Conservation (phyloP, 768 basidiomycete genomes). For the Clavaria fumosa region DNA sequence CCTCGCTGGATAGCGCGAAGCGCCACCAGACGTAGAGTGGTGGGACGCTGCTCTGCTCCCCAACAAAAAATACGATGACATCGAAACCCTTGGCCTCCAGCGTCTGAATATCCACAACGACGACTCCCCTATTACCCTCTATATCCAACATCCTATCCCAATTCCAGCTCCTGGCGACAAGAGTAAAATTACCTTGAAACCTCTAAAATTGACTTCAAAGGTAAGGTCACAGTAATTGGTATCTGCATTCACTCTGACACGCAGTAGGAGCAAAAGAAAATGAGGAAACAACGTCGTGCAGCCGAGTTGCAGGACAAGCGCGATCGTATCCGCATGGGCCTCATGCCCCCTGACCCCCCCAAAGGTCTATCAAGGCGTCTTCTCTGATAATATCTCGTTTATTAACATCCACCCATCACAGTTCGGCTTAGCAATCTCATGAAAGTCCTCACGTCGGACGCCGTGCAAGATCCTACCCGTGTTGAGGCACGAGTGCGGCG, state of each 20-base stretch:
- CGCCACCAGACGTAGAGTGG: constrained; percentile 91
- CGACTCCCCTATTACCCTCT: constrained; percentile 71
- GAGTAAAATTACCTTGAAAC: constrained; percentile 61
- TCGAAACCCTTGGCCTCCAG: constrained; percentile 39
- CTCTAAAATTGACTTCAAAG: constrained; percentile 88
- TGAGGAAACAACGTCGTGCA: constrained; percentile 77
- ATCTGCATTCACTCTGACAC: background rate
- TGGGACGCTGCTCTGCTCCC: constrained; percentile 88
- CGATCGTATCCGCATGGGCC: constrained; percentile 90
- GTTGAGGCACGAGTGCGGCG: constrained; percentile 90
- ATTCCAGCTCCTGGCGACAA: constrained; percentile 86
- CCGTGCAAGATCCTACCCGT: constrained; percentile 92
- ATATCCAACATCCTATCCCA: constrained; percentile 94
- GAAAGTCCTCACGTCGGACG: constrained; percentile 94
- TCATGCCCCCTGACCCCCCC: constrained; percentile 86
- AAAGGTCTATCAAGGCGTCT: constrained; percentile 47
- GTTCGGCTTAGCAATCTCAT: constrained; percentile 92
- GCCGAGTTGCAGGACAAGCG: constrained; percentile 88
- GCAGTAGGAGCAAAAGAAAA: constrained; percentile 84
- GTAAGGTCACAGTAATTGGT: constrained; percentile 18
- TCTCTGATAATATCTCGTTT: background rate
- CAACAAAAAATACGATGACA: constrained; percentile 63
- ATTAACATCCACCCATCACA: constrained; percentile 22
- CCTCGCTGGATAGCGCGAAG: constrained; percentile 37
- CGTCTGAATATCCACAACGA: constrained; percentile 46